Base-by-base conservation (phyloP, 345 rosid genomes). In the Arabidopsis arenosa region DNA sequence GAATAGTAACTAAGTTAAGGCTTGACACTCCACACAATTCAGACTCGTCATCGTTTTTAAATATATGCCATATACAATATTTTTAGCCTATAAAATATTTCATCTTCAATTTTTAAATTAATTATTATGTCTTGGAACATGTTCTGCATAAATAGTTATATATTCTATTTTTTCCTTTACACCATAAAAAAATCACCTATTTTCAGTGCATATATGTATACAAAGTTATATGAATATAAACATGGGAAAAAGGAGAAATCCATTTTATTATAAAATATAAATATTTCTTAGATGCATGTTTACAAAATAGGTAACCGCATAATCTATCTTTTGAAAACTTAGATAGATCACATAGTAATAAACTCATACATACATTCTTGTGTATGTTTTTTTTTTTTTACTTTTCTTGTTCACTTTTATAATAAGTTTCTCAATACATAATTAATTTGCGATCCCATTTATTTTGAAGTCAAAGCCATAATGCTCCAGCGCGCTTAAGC, bases 401-500 rank as follows among this genome's bases (percentile, higher is more conserved):
- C 8, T 45, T 15, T 32, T 5, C 44, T 62, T 36, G 32, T 54
- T 45, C 18, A 13, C 52, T 23, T 35, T 45, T 23, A 23, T 23
- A 18, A 4, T 47, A 37, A 37, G 21, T 15, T 52, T 40, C 45
- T 41, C 28, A 45, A 4, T 5, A 66, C 23, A 17, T 15, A 26
- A 6, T 9, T 55, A 12, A 18, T 53, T 39, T 39, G 6, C 32
- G 56, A 28, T 6, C 11, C 1, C 8, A 6, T 5, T 52, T 13
- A 14, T 4, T 26, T 41, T 43, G 3, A 48, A 28, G 18, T 87
- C 77, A 89, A 45, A 92, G 84, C 95, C 95, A 92, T 26, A 92
- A 52, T 2, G 95, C 97, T 2, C 97, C 95, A 17, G 68, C 92
- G 1, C 81, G 54, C 68, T 68, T 86, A 28, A 92, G 97, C 91